Evolutionary conservation across 805 yeast species (phyloP).

Genomic region (Ogataea saltuana): DNA sequence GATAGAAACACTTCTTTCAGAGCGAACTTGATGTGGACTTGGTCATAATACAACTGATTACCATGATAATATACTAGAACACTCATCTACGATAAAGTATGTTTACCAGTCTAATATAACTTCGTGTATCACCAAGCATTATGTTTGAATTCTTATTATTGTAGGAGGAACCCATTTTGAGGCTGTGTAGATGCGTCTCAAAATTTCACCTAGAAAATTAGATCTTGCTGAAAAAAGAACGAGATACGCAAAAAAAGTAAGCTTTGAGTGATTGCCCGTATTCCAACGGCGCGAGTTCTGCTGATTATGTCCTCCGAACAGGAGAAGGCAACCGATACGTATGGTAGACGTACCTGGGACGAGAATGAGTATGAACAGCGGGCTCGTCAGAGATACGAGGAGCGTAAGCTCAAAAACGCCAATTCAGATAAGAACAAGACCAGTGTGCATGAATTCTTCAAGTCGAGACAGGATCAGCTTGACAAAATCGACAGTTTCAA

Average conservation of each 20-base stretch:
- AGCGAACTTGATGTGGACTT: constrained; percentile 3
- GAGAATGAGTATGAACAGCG: constrained; percentile 58
- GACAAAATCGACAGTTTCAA: constrained; percentile 28
- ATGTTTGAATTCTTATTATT: too few species aligned
- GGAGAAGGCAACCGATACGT: constrained; percentile 14
- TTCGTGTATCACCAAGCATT: constrained; percentile 7
- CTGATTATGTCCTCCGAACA: background rate
- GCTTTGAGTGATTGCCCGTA: background rate
- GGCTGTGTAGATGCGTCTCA: background rate
- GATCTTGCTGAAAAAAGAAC: background rate
- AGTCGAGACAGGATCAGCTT: constrained; percentile 25
- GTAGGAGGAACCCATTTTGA: background rate
- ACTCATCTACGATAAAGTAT: constrained; percentile 3
- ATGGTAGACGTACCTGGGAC: constrained; percentile 75
- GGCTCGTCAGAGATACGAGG: constrained; percentile 35
- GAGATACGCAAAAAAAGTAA: background rate
- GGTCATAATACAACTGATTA: constrained; percentile 6
- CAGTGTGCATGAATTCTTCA: constrained; percentile 24
- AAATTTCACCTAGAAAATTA: too few species aligned
- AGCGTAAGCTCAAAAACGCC: constrained; percentile 11
- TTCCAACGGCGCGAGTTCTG: too few species aligned
- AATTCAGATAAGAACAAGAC: constrained; percentile 17
- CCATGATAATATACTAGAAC: constrained; percentile 10
- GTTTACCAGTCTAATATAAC: constrained; percentile 5
- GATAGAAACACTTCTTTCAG: constrained; percentile 7